A percentile compares a stretch with the other conserved stretches of the same genome.
These are phyloP conservation scores for Colletotrichum costaricense DNA, from an alignment of 2,329 filamentous ascomycete species.

Conservation along the genomic window DNA sequence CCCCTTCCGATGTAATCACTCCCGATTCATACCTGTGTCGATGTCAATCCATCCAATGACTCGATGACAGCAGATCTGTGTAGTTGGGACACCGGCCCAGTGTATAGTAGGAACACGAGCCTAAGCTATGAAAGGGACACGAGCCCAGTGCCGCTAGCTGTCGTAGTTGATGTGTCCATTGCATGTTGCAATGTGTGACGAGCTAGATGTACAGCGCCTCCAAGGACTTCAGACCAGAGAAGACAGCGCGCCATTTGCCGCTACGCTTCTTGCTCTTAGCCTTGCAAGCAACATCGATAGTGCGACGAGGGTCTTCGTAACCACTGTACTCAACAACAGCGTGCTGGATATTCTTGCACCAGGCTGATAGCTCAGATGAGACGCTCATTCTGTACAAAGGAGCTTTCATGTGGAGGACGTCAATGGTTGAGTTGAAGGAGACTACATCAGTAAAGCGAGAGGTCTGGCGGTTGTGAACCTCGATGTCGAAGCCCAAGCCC, in stretches of 20 bases:
- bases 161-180: background rate
- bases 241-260: background rate
- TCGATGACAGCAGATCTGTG: too few relatives aligned
- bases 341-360: background rate
- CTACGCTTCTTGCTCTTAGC: background rate
- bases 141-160: background rate
- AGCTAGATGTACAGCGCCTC: background rate
- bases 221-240: background rate
- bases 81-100: too few relatives aligned
- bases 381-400: background rate
- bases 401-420: background rate
- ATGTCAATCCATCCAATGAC: too few relatives aligned
- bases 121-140: background rate
- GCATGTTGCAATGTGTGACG: background rate
- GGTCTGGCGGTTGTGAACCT: background rate
- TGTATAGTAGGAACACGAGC: too few relatives aligned
- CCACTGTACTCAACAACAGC: background rate
- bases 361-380: background rate
- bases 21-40: too few relatives aligned
- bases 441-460: background rate
- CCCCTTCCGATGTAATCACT: too few relatives aligned
- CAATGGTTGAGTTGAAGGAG: background rate
- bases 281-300: background rate
- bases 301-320: background rate
- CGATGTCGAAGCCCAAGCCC: background rate